Percentiles rank a stretch among this genome's conserved stretches.
Evolutionary conservation across 257 asterid species (phyloP).

Genomic region (Solanum chaucha): DNA sequence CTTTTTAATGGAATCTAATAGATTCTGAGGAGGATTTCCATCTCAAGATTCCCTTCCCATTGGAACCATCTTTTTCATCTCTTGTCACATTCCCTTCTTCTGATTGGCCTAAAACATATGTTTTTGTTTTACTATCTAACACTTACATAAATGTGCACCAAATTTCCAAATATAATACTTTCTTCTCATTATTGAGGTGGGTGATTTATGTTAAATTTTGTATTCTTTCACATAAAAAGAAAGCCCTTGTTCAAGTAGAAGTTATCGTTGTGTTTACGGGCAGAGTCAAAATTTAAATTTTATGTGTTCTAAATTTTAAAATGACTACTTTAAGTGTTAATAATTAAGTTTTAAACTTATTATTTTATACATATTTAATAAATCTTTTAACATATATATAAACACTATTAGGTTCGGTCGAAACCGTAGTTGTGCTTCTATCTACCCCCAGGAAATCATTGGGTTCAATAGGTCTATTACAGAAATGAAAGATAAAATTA

Average conservation of each 20-base stretch:
- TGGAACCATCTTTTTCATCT: neutral
- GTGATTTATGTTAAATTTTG: neutral
- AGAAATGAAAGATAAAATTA: neutral
- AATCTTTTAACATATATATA: no score
- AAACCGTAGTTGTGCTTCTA: neutral
- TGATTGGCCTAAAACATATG: neutral
- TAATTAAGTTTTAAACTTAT: no score
- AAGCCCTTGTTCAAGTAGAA: neutral
- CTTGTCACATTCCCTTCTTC: neutral
- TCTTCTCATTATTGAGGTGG: neutral
- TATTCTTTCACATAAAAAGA: neutral
- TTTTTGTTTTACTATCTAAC: neutral
- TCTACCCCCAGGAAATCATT: neutral
- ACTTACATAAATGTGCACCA: neutral
- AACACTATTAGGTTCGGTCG: neutral
- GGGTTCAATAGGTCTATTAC: neutral
- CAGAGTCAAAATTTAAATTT: accelerated
- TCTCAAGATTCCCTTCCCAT: neutral
- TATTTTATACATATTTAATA: no score
- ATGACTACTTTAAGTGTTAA: accelerated
- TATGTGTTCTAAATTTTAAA: no score
- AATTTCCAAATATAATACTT: neutral
- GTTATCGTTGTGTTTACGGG: accelerated
- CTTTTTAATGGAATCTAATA: neutral
- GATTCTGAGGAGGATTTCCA: neutral